Evolutionary conservation across 176 grass and related monocot species (phyloP).

Genomic region (Ensete glaucum): DNA sequence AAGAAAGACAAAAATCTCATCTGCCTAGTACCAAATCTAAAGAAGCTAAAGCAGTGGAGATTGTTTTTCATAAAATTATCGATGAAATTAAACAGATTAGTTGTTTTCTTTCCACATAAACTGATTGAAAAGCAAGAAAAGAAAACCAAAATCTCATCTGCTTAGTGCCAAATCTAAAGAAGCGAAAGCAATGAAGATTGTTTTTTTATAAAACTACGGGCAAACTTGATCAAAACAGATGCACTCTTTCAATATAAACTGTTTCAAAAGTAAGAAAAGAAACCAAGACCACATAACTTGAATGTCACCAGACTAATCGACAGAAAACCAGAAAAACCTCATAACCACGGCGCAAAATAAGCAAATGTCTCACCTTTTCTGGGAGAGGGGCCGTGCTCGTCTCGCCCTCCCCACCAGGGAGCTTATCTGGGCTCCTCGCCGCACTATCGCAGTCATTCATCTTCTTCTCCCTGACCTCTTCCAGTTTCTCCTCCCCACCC

Average conservation of each 20-base stretch:
- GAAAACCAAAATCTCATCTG: neutral
- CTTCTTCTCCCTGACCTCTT: constrained; percentile 27
- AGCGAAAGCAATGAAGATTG: neutral
- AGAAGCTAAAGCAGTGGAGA: neutral
- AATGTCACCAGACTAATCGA: no score
- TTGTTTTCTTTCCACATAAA: no score
- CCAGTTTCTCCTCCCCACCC: constrained; percentile 13
- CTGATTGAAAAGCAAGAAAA: neutral
- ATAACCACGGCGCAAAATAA: neutral
- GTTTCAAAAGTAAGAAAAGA: neutral
- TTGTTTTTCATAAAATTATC: neutral
- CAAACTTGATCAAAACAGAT: no score
- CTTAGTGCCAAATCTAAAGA: neutral
- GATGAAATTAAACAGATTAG: no score
- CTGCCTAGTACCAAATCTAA: neutral
- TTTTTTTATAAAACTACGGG: neutral
- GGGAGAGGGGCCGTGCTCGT: constrained; percentile 49
- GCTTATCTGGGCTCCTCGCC: constrained; percentile 52
- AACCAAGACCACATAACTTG: neutral
- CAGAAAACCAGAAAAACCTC: neutral
- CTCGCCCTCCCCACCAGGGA: constrained; percentile 41
- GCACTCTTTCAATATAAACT: no score
- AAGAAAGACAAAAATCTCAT: neutral
- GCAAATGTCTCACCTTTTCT: constrained; percentile 49
- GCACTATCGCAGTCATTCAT: constrained; percentile 57